phyloP scores from a whole-genome alignment of 805 yeast species.

The Lipomyces chichibuensis region DNA sequence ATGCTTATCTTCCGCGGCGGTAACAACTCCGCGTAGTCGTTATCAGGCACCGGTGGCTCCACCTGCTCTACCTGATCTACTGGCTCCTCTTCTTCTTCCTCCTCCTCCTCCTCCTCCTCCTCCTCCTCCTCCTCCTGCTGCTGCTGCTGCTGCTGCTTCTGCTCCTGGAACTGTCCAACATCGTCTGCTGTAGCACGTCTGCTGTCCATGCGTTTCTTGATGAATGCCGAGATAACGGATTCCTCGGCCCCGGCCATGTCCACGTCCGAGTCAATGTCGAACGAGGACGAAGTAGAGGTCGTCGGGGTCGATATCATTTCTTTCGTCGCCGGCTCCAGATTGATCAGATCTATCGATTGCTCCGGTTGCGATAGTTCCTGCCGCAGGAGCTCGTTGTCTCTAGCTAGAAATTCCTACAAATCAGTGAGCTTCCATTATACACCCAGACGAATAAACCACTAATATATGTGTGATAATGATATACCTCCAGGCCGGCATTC shows the following conservation, averaged over 20 bases:
- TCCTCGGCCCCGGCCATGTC: neutral
- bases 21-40: neutral
- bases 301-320: constrained; percentile 2
- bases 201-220: neutral
- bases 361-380: constrained; percentile 9
- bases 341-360: constrained; percentile 1
- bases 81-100: too few species aligned
- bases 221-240: neutral
- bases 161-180: neutral
- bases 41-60: too few species aligned
- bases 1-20: neutral
- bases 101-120: neutral
- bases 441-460: too few species aligned
- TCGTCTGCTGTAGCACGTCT: neutral
- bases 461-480: neutral
- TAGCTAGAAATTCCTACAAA: constrained; percentile 13
- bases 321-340: neutral
- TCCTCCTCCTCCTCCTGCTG: neutral
- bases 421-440: neutral
- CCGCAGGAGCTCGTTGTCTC: constrained; percentile 23
- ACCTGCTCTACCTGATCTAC: too few species aligned
- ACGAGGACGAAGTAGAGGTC: neutral
- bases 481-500: neutral
- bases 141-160: neutral
- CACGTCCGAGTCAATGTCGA: neutral